phyloP scores from a whole-genome alignment of 2,329 filamentous ascomycete genomes.

The Calonectria multiphialidica region DNA sequence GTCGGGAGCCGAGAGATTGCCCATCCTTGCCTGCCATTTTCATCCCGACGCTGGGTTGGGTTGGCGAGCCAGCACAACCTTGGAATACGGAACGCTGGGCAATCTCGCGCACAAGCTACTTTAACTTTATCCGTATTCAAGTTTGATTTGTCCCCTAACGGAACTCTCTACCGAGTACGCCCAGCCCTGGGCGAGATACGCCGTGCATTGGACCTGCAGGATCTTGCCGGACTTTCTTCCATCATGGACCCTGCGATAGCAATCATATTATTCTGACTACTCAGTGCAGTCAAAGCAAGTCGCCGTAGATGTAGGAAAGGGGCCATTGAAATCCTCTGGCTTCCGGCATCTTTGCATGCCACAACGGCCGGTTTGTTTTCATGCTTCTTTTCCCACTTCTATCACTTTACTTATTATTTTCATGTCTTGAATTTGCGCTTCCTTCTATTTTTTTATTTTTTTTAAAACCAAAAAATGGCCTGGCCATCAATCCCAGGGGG shows the following conservation, averaged over 20 bases:
- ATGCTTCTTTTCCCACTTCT: no score
- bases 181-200: background rate
- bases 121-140: constrained; percentile 6
- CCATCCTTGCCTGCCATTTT: constrained; percentile 4
- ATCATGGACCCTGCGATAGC: background rate
- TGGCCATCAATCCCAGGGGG: no score
- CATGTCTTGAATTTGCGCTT: no score
- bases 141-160: background rate
- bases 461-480: no score
- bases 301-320: no score
- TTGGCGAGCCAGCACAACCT: background rate
- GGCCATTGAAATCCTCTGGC: no score
- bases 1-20: constrained; percentile 9
- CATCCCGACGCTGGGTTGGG: background rate
- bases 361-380: no score
- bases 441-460: no score
- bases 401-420: no score
- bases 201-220: constrained; percentile 10
- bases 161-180: background rate
- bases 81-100: background rate
- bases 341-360: no score
- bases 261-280: background rate
- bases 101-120: constrained; percentile 6
- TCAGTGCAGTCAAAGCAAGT: no score
- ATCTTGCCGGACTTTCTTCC: background rate